Evolutionary conservation across 345 rosid species (phyloP), one percentile per base, ranked within the genome.

Genomic region (Gossypium australe): DNA sequence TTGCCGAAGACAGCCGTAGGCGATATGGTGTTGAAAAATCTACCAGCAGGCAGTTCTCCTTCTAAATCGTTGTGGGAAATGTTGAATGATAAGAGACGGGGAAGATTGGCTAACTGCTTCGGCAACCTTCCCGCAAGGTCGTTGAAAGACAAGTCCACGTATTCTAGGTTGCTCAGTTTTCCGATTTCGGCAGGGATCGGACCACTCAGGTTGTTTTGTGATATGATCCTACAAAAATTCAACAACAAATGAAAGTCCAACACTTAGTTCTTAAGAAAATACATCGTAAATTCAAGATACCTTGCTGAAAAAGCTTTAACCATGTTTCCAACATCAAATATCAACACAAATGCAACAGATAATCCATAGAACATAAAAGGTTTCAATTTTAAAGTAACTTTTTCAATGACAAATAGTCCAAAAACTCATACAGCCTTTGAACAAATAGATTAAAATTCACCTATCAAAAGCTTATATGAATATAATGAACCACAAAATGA

Each of bases 11-110:
- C 89, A 3, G 98, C 91, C 51, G 78, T 77, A 3, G 97, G 92
- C 3, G 94, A 80, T 67, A 94, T 84, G 67, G 92, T 85, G 81
- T 92, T 94, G 76, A 94, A 94, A 75, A 92, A 86, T 44, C 87
- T 88, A 34, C 95, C 97, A 13, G 89, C 81, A 75, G 98, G 98
- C 47, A 94, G 88, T 64, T 91, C 95, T 11, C 98, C 98, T 73
- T 81, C 85, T 62, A 94, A 76, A 64, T 83, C 78, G 87, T 94
- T 94, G 80, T 92, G 91, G 13, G 98, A 91, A 72, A 94, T 89
- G 88, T 94, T 94, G 89, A 94, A 94, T 59, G 85, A 77, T 49
- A 47, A 74, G 34, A 94, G 89, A 61, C 82, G 82, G 71, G 87
- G 87, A 71, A 94, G 98, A 82, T 88, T 92, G 55, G 89, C 90